A percentile compares a stretch with the other conserved stretches of the same genome.
Evolutionary conservation across 208 protist species (phyloP).

Genomic region (Leishmania braziliensis): DNA sequence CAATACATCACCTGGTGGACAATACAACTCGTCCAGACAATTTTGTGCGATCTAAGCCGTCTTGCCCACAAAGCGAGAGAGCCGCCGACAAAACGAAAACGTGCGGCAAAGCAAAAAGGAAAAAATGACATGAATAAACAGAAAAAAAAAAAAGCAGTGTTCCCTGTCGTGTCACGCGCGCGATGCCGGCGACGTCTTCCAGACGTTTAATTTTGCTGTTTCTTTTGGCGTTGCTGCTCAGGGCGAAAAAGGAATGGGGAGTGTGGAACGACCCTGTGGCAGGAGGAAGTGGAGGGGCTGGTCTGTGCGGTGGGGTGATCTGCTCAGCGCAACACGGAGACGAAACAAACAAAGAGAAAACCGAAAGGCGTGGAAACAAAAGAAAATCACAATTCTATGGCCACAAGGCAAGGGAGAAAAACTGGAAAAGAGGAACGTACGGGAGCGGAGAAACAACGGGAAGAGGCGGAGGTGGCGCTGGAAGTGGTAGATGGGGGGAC

Average conservation of each 20-base stretch:
- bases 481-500: not conserved
- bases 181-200: not conserved
- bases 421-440: not conserved
- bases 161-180: not conserved
- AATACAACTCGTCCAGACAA: not conserved
- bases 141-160: conserved; percentile 1
- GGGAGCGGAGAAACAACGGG: not conserved
- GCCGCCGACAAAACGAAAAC: not conserved
- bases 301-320: not conserved
- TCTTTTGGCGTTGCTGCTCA: not conserved
- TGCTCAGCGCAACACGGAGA: not conserved
- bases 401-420: not conserved
- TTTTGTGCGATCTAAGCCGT: not conserved
- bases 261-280: not conserved
- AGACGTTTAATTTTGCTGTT: not conserved
- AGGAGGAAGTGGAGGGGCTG: not conserved
- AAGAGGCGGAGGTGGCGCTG: not conserved
- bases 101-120: not conserved
- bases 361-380: not conserved
- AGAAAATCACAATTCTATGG: conserved; percentile 9
- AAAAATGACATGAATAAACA: not conserved
- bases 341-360: not conserved
- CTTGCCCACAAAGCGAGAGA: not conserved
- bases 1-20: not conserved
- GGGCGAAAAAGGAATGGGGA: not conserved